phyloP scores from a whole-genome alignment of 495 filamentous ascomycete genomes.

The Neurospora sp. region DNA sequence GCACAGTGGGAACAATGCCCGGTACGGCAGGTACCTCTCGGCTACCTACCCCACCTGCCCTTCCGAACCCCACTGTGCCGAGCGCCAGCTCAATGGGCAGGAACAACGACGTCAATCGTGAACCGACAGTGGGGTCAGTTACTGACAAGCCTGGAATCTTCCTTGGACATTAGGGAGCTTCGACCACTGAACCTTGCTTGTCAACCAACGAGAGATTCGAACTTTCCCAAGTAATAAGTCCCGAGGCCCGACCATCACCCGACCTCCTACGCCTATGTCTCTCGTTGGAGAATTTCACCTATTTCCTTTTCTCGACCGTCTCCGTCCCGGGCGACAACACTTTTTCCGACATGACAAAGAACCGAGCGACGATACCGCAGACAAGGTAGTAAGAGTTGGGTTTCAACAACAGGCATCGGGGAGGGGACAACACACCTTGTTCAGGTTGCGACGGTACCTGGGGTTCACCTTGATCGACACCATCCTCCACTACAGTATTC shows the following conservation, averaged over 20 bases:
- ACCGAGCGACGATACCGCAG: neutral
- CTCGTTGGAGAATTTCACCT: neutral
- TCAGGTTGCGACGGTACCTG: neutral
- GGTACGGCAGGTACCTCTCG: neutral
- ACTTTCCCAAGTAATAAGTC: neutral
- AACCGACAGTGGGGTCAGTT: neutral
- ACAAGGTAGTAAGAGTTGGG: neutral
- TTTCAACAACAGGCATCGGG: neutral
- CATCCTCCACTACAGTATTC: neutral
- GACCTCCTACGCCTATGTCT: neutral
- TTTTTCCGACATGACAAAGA: neutral
- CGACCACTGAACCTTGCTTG: neutral
- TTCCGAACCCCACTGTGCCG: neutral
- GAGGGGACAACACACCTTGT: neutral
- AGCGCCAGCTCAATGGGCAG: neutral
- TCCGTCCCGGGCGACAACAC: neutral
- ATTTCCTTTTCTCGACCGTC: neutral
- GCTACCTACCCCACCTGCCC: neutral
- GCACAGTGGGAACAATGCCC: neutral
- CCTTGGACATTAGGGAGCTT: neutral
- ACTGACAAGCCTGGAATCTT: neutral
- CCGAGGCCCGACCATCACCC: neutral
- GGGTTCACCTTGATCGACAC: neutral
- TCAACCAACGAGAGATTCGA: neutral
- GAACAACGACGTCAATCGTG: neutral